Conservation (phyloP, 2,329 filamentous ascomycete species). For the Sclerotinia sclerotiorum region DNA sequence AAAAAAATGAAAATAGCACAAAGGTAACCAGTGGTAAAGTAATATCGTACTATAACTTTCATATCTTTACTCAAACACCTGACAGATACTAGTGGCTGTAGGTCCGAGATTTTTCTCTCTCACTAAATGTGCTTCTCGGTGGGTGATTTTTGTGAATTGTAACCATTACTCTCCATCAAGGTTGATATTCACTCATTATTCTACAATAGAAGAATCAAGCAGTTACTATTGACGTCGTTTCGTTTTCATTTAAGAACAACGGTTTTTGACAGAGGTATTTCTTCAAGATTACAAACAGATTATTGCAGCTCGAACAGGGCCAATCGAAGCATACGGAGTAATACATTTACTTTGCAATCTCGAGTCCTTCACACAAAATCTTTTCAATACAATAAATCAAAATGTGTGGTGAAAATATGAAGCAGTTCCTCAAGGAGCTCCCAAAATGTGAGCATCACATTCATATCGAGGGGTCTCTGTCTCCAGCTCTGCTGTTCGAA, state of each 20-base stretch:
- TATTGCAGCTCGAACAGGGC: background rate
- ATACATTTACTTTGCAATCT: background rate
- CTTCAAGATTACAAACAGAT: background rate
- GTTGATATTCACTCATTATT: constrained; percentile 2
- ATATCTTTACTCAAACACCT: background rate
- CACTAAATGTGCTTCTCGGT: constrained; percentile 2
- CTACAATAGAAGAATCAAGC: background rate
- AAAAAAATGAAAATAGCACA: background rate
- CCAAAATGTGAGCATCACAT: constrained; percentile 84
- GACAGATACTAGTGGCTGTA: background rate
- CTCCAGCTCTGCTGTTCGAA: constrained; percentile 66
- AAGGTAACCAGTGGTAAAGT: constrained; percentile 4
- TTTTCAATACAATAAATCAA: constrained; percentile 20
- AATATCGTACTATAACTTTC: background rate
- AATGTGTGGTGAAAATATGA: constrained; percentile 34
- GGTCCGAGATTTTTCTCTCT: background rate
- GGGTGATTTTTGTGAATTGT: constrained; percentile 1
- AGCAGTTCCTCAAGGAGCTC: constrained; percentile 59
- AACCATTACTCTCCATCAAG: background rate
- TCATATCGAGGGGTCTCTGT: constrained; percentile 74
- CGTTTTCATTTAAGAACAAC: background rate
- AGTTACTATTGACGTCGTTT: background rate
- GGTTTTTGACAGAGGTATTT: background rate
- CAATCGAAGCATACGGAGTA: background rate
- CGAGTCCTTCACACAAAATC: background rate